phyloP scores from a whole-genome alignment of 805 yeast genomes.

The Nakazawaea holstii region DNA sequence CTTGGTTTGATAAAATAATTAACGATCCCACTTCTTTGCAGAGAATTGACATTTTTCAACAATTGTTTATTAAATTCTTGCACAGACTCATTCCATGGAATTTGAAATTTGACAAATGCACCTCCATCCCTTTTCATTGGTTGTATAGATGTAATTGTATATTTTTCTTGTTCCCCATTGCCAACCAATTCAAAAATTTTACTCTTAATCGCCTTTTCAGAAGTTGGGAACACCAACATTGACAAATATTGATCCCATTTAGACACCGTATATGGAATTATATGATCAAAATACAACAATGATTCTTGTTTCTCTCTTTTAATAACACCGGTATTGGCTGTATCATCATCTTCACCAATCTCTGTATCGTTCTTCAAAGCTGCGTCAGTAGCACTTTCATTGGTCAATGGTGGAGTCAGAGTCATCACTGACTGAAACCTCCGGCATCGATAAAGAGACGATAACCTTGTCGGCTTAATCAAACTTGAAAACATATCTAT shows the following conservation, averaged over 20 bases:
- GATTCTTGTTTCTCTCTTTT: constrained; percentile 44
- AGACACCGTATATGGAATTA: constrained; percentile 36
- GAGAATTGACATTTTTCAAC: constrained; percentile 27
- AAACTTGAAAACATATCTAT: no score
- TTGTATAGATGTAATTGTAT: constrained; percentile 53
- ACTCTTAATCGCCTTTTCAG: constrained; percentile 27
- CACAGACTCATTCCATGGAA: constrained; percentile 46
- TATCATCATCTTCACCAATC: constrained; percentile 50
- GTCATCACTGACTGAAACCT: not conserved
- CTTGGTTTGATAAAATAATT: constrained; percentile 44
- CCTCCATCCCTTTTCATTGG: constrained; percentile 88
- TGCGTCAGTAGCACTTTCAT: constrained; percentile 5
- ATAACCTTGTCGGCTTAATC: no score
- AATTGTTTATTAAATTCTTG: constrained; percentile 51
- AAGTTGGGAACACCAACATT: constrained; percentile 30
- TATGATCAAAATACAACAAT: constrained; percentile 50
- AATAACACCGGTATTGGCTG: constrained; percentile 53
- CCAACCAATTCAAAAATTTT: constrained; percentile 30
- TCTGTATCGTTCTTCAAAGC: constrained; percentile 28
- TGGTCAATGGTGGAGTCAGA: not conserved
- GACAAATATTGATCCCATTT: constrained; percentile 45
- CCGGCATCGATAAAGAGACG: no score
- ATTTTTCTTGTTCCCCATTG: constrained; percentile 20
- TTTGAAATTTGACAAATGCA: constrained; percentile 74
- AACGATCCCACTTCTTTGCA: constrained; percentile 21